Percentiles rank a stretch among this genome's conserved stretches.
Conservation (phyloP, 495 filamentous ascomycete species). For the Articulospora tetracladia region DNA sequence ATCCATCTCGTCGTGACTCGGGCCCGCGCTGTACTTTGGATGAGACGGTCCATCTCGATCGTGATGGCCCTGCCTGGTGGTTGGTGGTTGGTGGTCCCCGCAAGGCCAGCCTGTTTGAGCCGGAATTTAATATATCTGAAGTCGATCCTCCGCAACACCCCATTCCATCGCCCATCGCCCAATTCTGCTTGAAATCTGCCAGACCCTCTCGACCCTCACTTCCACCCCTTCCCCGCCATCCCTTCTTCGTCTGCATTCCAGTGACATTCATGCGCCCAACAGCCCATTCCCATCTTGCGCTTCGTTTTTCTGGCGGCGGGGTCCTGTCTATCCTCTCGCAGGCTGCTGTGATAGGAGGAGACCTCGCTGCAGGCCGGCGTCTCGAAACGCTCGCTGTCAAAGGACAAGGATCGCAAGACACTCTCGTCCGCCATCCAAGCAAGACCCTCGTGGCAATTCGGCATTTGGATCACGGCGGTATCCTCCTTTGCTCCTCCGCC, state of each 20-base stretch:
- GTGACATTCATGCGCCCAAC: background rate
- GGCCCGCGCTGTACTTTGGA: no score
- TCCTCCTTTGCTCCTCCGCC: background rate
- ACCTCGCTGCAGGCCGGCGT: background rate
- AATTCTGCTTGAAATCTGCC: no score
- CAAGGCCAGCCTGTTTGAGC: no score
- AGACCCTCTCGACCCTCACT: no score
- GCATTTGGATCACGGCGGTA: background rate
- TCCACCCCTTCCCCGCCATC: background rate
- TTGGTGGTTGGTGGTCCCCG: no score
- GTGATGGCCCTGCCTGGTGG: no score
- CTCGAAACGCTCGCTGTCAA: constrained; percentile 19
- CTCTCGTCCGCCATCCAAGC: background rate
- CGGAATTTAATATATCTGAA: background rate
- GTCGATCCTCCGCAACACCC: background rate
- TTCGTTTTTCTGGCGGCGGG: background rate
- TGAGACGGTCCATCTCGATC: no score
- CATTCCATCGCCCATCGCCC: no score
- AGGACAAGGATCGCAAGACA: constrained; percentile 19
- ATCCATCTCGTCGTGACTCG: no score
- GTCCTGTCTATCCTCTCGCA: background rate
- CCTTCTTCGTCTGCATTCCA: background rate
- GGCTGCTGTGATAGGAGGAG: background rate
- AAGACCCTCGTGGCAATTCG: background rate
- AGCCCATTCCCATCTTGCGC: background rate